Base-by-base conservation (phyloP, 2,329 filamentous ascomycete genomes). In the Exophiala phaeomuriformis region DNA sequence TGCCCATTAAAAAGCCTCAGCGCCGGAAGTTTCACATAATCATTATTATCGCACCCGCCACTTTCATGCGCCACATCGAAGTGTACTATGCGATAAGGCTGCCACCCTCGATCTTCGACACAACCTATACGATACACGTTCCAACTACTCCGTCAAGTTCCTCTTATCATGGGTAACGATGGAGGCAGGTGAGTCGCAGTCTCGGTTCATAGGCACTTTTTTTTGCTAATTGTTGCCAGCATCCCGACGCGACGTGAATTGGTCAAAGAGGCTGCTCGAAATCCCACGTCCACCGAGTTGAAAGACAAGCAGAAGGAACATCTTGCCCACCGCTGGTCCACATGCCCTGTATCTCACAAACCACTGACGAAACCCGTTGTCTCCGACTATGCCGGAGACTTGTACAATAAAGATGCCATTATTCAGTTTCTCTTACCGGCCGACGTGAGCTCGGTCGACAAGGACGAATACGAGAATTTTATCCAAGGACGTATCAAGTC, bases 241-340 rank as follows among this genome's bases (percentile, higher is more conserved):
- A 98, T 98, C 63, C 93, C 93, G 3, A 97, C 86, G 59, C 88
- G 94, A 32, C 86, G 90, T 66, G 94, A 98, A 71, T 87, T 98
- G 43, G 93, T 98, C 69, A 95, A 95, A 72, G 86, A 91, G 70
- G 89, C 90, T 30, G 89, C 90, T 40, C 86, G 88, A 64, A 80
- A 83, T 48, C 87, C 86, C 27, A 94, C 87, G 33, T 80, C 88
- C 30, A 84, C 88, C 44, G 86, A 97, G 74, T 75, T 95, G 53
- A 97, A 97, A 73, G 90, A 93, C 60, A 85, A 86, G 5, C 85
- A 85, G 61, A 83, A 86, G 66, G 91, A 96, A 70, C 86, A 88
- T 40, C 85, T 93, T 66, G 80, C 83, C 55, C 90, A 97, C 70
- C 81, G 83, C 64, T 98, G 93, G 93, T 80, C 81, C 3, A 86